phyloP scores from a whole-genome alignment of 768 basidiomycete genomes.

The Tylopilus felleus region DNA sequence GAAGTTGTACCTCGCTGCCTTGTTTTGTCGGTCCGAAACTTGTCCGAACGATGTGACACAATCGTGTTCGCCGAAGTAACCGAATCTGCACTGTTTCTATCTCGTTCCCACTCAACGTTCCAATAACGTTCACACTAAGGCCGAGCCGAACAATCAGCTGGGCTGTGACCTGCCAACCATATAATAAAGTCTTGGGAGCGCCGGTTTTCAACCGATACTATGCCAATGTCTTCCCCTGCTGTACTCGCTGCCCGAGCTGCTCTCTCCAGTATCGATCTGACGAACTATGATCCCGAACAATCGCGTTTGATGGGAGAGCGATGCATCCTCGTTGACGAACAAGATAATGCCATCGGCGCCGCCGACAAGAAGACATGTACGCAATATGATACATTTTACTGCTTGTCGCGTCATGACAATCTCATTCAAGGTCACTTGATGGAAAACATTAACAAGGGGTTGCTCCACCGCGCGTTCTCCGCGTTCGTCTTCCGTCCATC shows the following conservation, averaged over 20 bases:
- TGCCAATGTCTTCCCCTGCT: conserved; percentile 58
- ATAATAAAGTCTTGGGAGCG: conserved; percentile 4
- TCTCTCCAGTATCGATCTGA: conserved; percentile 74
- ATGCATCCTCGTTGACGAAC: conserved; percentile 87
- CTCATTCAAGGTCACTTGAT: conserved; percentile 74
- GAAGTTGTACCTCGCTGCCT: too few relatives aligned
- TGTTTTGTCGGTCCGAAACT: conserved; percentile 9
- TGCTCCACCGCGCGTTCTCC: conserved; percentile 97
- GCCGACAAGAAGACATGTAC: conserved; percentile 95
- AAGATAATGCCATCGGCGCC: conserved; percentile 82
- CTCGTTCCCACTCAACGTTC: too few relatives aligned
- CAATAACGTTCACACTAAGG: too few relatives aligned
- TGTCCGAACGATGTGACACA: neutral
- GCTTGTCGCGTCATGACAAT: neutral
- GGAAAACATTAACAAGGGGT: conserved; percentile 91
- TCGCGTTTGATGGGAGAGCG: conserved; percentile 94
- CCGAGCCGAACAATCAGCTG: neutral
- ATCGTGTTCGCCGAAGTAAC: too few relatives aligned
- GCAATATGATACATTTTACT: conserved; percentile 27
- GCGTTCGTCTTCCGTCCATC: conserved; percentile 94
- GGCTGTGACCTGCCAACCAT: neutral
- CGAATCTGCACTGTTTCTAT: too few relatives aligned
- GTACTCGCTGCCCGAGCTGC: conserved; percentile 57
- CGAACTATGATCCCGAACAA: conserved; percentile 87
- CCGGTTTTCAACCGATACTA: conserved; percentile 3